These are phyloP conservation scores for Fragaria iinumae DNA, from an alignment of 306 rosid genomes.

Conservation along the genomic window DNA sequence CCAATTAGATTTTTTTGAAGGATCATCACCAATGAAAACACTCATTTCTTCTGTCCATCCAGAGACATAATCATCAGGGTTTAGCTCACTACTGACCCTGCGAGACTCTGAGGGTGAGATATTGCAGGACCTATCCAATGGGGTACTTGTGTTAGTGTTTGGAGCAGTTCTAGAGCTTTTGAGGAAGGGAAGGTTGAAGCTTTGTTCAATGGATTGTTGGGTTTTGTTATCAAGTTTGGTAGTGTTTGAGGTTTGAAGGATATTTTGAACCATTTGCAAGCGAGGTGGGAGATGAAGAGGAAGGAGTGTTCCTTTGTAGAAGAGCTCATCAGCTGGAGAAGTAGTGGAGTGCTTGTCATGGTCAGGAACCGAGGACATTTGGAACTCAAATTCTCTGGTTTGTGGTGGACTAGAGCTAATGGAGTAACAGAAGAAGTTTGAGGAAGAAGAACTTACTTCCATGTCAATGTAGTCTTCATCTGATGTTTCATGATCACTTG, in stretches of 20 bases:
- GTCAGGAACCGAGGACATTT: conserved; percentile 53
- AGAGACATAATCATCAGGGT: conserved; percentile 52
- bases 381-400: conserved; percentile 85
- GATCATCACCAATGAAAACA: conserved; percentile 27
- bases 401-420: conserved; percentile 49
- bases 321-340: conserved; percentile 90
- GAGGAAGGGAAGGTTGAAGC: conserved; percentile 30
- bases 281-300: conserved; percentile 98
- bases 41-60: conserved; percentile 46
- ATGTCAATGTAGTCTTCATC: conserved; percentile 91
- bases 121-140: conserved; percentile 44
- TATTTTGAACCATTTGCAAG: conserved; percentile 73
- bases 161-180: conserved; percentile 30
- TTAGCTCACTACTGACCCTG: conserved; percentile 63
- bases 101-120: conserved; percentile 65
- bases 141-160: conserved; percentile 33
- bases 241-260: conserved; percentile 41
- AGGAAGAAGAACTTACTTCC: conserved; percentile 55
- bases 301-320: conserved; percentile 94
- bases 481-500: conserved; percentile 32
- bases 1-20: conserved; percentile 54
- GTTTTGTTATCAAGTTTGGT: conserved; percentile 27
- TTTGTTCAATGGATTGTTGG: conserved; percentile 37
- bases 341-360: conserved; percentile 43
- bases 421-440: conserved; percentile 50